A percentile compares a stretch with the other conserved stretches of the same genome.
Conservation (phyloP, 1,284 basidiomycete species). For the Anthracocystis panici-leucophaei region DNA sequence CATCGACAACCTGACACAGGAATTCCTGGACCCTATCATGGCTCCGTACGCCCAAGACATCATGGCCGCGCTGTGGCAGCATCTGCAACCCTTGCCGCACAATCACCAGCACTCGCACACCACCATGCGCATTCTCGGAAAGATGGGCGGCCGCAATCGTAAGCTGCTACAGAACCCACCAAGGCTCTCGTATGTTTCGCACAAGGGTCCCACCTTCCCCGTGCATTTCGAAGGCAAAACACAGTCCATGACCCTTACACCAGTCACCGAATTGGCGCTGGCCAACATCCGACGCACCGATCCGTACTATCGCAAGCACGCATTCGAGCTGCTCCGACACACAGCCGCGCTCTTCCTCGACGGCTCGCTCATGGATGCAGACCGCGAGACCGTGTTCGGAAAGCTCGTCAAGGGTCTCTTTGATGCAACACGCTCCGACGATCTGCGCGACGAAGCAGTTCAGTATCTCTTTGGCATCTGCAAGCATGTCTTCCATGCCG, state of each 20-base stretch:
- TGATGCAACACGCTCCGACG: slow-evolving; percentile 80
- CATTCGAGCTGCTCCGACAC: slow-evolving; percentile 83
- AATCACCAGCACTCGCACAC: slow-evolving; percentile 93
- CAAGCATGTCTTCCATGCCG: slow-evolving; percentile 75
- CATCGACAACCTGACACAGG: slow-evolving; percentile 98
- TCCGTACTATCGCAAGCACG: slow-evolving; percentile 78
- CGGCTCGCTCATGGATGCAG: slow-evolving; percentile 74
- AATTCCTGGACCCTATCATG: slow-evolving; percentile 97
- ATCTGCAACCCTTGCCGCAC: slow-evolving; percentile 87
- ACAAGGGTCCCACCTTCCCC: slow-evolving; percentile 45
- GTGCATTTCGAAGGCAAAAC: slow-evolving; percentile 50
- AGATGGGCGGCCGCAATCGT: slow-evolving; percentile 94
- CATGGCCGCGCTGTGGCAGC: slow-evolving; percentile 80
- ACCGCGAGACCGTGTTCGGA: slow-evolving; percentile 81
- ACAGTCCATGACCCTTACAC: slow-evolving; percentile 79
- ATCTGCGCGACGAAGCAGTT: slow-evolving; percentile 79
- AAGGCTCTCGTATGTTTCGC: slow-evolving; percentile 75
- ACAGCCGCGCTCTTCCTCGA: slow-evolving; percentile 80
- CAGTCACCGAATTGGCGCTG: slow-evolving; percentile 80
- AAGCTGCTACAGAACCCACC: slow-evolving; percentile 83
- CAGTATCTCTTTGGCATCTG: slow-evolving; percentile 78
- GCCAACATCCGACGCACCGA: slow-evolving; percentile 77
- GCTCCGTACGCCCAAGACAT: slow-evolving; percentile 82
- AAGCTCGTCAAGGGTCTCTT: slow-evolving; percentile 79
- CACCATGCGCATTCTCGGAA: slow-evolving; percentile 95